Percentiles rank a stretch among this genome's conserved stretches.
These are phyloP conservation scores for Aspergillus ochraceoroseus DNA, from an alignment of 2,329 filamentous ascomycete genomes.

Conservation along the genomic window DNA sequence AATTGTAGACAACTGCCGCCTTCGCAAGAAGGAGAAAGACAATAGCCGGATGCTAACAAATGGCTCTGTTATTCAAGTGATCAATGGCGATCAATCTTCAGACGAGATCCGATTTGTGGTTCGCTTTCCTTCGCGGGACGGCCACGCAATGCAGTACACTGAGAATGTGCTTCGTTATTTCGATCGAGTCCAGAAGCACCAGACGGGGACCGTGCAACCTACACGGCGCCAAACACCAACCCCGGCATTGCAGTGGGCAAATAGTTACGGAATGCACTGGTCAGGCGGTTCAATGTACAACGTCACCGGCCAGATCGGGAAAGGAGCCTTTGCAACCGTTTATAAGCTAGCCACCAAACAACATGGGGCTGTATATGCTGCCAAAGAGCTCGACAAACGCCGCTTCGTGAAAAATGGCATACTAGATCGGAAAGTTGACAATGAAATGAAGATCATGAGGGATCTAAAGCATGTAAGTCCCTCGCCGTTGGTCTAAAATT, in stretches of 20 bases:
- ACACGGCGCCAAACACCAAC: conserved; percentile 24
- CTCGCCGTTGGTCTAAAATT: background rate
- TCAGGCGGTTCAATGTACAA: conserved; percentile 81
- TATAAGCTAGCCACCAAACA: conserved; percentile 84
- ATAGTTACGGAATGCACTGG: conserved; percentile 66
- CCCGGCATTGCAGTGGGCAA: conserved; percentile 34
- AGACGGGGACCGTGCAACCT: conserved; percentile 21
- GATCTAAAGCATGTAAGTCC: conserved; percentile 69
- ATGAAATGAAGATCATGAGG: conserved; percentile 96
- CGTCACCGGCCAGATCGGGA: conserved; percentile 73
- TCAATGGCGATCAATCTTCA: conserved; percentile 45
- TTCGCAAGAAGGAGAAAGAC: conserved; percentile 51
- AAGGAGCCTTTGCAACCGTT: conserved; percentile 91
- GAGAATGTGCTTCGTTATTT: conserved; percentile 67
- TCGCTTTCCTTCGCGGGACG: conserved; percentile 71
- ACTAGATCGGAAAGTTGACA: conserved; percentile 85
- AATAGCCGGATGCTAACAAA: conserved; percentile 63
- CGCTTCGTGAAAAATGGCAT: conserved; percentile 89
- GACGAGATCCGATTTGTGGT: conserved; percentile 77
- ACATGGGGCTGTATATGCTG: conserved; percentile 77
- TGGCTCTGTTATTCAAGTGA: conserved; percentile 68
- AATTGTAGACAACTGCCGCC: conserved; percentile 67
- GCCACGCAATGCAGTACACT: conserved; percentile 62
- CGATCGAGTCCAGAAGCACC: conserved; percentile 31
- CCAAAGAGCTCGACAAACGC: conserved; percentile 91